Evolutionary conservation across 2,329 filamentous ascomycete genomes (phyloP).

Genomic region (Aspergillus sp.): DNA sequence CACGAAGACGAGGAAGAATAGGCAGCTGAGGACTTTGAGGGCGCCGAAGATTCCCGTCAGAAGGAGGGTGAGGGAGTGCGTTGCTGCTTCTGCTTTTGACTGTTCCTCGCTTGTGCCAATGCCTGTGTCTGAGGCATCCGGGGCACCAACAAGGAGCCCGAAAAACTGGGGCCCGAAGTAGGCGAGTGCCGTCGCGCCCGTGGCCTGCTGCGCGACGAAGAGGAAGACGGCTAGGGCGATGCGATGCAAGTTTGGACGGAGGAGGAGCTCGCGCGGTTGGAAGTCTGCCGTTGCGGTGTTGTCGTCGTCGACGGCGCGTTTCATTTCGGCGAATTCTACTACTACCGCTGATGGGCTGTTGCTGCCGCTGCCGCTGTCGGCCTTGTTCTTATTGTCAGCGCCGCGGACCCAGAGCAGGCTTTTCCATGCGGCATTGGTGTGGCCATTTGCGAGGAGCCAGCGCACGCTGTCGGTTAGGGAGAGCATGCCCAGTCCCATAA

Average conservation of each 20-base stretch:
- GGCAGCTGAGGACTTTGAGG: slow-evolving; percentile 53
- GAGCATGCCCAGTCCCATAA: slow-evolving; percentile 51
- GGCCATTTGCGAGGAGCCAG: slow-evolving; percentile 51
- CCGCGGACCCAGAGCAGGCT: slow-evolving; percentile 55
- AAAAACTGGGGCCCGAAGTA: slow-evolving; percentile 59
- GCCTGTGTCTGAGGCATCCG: too few species aligned
- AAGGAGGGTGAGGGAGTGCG: slow-evolving; percentile 46
- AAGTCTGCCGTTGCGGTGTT: slow-evolving; percentile 46
- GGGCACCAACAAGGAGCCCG: slow-evolving; percentile 47
- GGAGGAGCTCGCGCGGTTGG: slow-evolving; percentile 45
- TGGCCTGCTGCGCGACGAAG: slow-evolving; percentile 55
- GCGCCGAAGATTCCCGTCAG: slow-evolving; percentile 56
- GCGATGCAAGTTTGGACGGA: slow-evolving; percentile 46
- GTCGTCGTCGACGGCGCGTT: slow-evolving; percentile 48
- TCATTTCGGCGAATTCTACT: slow-evolving; percentile 53
- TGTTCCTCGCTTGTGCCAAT: too few species aligned
- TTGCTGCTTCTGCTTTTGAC: not conserved
- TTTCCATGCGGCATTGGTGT: slow-evolving; percentile 46
- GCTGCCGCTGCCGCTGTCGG: too few species aligned
- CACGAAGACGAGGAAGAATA: slow-evolving; percentile 54
- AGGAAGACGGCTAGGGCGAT: slow-evolving; percentile 47
- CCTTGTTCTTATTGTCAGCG: slow-evolving; percentile 28
- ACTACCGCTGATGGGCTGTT: slow-evolving; percentile 23
- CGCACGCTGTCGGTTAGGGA: slow-evolving; percentile 51
- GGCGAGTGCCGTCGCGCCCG: slow-evolving; percentile 55